phyloP scores from a whole-genome alignment of 2,329 filamentous ascomycete species.

The Phialemoniopsis sp. region DNA sequence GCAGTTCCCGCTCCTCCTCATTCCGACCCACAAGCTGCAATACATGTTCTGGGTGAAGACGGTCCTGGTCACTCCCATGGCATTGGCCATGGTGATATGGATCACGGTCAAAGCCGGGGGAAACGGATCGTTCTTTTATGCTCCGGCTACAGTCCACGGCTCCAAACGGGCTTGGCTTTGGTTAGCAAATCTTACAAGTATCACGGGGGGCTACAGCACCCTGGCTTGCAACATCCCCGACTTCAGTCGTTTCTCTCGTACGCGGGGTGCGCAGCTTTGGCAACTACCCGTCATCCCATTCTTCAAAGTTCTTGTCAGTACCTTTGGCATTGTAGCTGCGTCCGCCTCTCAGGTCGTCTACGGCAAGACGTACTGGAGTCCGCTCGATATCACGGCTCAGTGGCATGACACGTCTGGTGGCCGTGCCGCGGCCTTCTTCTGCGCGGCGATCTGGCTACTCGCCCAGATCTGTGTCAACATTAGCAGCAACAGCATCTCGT shows the following conservation, averaged over 20 bases:
- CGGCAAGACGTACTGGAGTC: constrained; percentile 46
- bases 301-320: constrained; percentile 41
- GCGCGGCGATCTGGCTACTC: constrained; percentile 46
- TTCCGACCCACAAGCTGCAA: constrained; percentile 19
- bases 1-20: constrained; percentile 20
- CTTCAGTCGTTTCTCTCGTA: constrained; percentile 40
- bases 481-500: constrained; percentile 48
- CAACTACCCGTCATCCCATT: constrained; percentile 40
- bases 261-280: constrained; percentile 28
- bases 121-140: constrained; percentile 2
- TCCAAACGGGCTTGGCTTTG: constrained; percentile 18
- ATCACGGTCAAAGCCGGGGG: constrained; percentile 23
- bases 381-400: constrained; percentile 36
- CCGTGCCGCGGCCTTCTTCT: constrained; percentile 37
- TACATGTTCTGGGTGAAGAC: constrained; percentile 18
- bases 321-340: constrained; percentile 54
- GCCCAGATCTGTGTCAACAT: constrained; percentile 55
- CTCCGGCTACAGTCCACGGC: constrained; percentile 6
- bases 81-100: constrained; percentile 16
- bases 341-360: constrained; percentile 49
- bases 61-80: constrained; percentile 11
- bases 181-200: constrained; percentile 27
- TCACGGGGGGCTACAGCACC: constrained; percentile 37
- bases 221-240: constrained; percentile 48
- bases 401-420: constrained; percentile 41